These are phyloP conservation scores for Pigoraptor vietnamica DNA, from an alignment of 78 protist species.

Conservation along the genomic window DNA sequence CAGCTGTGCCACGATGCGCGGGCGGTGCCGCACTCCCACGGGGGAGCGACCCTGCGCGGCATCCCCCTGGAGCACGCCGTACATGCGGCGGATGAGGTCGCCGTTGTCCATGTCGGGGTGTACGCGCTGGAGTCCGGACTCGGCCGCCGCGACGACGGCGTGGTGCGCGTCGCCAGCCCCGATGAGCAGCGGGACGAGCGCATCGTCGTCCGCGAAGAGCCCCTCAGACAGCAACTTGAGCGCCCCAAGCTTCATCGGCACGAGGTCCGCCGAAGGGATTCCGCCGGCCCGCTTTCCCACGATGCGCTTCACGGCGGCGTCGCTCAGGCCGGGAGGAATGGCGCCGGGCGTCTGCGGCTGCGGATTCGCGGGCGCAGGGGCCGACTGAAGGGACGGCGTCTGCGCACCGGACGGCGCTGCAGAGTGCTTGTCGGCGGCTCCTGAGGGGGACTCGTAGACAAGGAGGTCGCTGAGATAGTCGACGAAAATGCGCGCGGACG, in stretches of 20 bases:
- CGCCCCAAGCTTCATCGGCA: background rate
- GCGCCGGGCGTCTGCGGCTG: no score
- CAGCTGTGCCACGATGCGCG: constrained; percentile 25
- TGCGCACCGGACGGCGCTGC: background rate
- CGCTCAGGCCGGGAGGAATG: background rate
- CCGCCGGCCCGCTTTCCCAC: background rate
- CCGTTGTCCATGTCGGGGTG: background rate
- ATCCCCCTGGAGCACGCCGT: background rate
- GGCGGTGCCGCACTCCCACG: background rate
- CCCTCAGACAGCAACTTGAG: background rate
- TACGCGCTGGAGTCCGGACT: background rate
- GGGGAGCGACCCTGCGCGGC: background rate
- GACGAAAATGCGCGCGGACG: background rate
- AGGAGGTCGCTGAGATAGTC: background rate
- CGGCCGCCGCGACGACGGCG: background rate
- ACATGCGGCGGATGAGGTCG: background rate
- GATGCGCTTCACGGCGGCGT: background rate
- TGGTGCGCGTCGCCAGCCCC: background rate
- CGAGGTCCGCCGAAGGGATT: background rate
- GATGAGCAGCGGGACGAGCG: background rate
- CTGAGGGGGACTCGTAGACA: background rate
- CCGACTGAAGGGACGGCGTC: background rate
- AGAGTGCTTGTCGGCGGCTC: no score
- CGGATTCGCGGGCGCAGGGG: no score
- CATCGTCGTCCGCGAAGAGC: background rate